phyloP scores from a whole-genome alignment of 192 early-diverging fungal genomes.

The Coemansia sp. region DNA sequence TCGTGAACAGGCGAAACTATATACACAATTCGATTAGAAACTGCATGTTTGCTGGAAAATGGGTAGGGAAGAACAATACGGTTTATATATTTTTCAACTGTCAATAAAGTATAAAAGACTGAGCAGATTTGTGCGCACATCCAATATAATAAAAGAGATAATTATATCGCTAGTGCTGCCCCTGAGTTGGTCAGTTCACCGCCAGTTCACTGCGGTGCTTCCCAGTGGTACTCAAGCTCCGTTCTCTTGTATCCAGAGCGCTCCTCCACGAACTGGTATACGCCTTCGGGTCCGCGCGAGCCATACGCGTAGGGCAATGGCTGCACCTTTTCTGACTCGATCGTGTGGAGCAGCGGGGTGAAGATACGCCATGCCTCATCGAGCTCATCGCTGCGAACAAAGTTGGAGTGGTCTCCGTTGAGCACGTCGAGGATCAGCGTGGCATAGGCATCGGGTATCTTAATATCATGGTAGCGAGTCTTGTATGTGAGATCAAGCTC shows the following conservation, averaged over 20 bases:
- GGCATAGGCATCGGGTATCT: constrained; percentile 96
- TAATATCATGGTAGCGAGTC: constrained; percentile 73
- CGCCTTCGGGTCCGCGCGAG: constrained; percentile 69
- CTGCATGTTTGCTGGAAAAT: no score
- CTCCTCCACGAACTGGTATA: constrained; percentile 59
- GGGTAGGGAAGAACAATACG: no score
- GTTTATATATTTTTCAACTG: neutral
- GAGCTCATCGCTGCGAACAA: constrained; percentile 85
- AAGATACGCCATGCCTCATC: constrained; percentile 96
- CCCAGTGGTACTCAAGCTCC: constrained; percentile 37
- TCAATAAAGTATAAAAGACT: neutral
- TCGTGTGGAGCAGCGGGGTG: constrained; percentile 86
- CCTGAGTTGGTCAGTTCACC: no score
- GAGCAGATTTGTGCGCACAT: no score
- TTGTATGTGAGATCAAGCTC: constrained; percentile 91
- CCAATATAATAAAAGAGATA: neutral
- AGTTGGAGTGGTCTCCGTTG: constrained; percentile 88
- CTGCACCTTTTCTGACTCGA: constrained; percentile 59
- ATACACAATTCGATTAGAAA: no score
- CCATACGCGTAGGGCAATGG: constrained; percentile 75
- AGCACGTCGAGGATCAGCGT: constrained; percentile 85
- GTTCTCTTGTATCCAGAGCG: constrained; percentile 41
- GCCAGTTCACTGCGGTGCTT: constrained; percentile 32
- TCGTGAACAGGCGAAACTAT: constrained; percentile 55
- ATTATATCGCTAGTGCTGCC: no score